Percentiles rank a stretch among this genome's conserved stretches.
Evolutionary conservation across 768 basidiomycete genomes (phyloP).

Genomic region (Podaxis sp.): DNA sequence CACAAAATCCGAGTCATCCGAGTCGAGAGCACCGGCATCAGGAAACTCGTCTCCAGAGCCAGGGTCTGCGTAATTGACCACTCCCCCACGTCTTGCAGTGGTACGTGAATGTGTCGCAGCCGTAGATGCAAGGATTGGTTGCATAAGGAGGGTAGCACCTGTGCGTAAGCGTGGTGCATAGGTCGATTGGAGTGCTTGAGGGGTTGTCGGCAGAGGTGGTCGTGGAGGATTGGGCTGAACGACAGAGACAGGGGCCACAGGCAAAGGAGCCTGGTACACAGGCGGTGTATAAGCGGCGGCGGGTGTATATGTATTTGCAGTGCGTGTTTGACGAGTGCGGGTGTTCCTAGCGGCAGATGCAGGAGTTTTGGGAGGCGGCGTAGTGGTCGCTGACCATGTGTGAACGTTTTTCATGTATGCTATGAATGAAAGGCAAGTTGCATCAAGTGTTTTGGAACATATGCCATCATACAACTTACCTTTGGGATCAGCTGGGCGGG

Average conservation of each 20-base stretch:
- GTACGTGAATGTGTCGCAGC: conserved; percentile 40
- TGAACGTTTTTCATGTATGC: conserved; percentile 68
- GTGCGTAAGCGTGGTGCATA: conserved; percentile 91
- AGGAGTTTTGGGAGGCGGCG: conserved; percentile 48
- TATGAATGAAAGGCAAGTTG: conserved; percentile 6
- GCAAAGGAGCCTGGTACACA: conserved; percentile 34
- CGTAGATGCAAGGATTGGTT: conserved; percentile 65
- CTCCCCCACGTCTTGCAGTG: conserved; percentile 60
- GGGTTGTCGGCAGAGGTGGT: conserved; percentile 55
- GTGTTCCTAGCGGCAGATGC: conserved; percentile 25
- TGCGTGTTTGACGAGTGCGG: conserved; percentile 43
- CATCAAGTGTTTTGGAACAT: background rate
- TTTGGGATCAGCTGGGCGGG: conserved; percentile 36
- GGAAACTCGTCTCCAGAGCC: conserved; percentile 81
- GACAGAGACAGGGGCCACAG: conserved; percentile 31
- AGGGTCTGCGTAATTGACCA: conserved; percentile 86
- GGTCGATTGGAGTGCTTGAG: conserved; percentile 77
- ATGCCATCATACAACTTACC: conserved; percentile 21
- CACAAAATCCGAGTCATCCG: conserved; percentile 81
- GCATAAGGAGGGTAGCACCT: conserved; percentile 86
- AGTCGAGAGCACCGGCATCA: conserved; percentile 79
- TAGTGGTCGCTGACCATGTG: conserved; percentile 63
- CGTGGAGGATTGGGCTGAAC: conserved; percentile 49
- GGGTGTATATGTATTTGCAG: conserved; percentile 31
- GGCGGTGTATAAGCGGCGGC: conserved; percentile 34